Evolutionary conservation across 1,284 basidiomycete species (phyloP), one percentile per base, ranked within the genome.

Genomic region (Laetiporus sulphureus): DNA sequence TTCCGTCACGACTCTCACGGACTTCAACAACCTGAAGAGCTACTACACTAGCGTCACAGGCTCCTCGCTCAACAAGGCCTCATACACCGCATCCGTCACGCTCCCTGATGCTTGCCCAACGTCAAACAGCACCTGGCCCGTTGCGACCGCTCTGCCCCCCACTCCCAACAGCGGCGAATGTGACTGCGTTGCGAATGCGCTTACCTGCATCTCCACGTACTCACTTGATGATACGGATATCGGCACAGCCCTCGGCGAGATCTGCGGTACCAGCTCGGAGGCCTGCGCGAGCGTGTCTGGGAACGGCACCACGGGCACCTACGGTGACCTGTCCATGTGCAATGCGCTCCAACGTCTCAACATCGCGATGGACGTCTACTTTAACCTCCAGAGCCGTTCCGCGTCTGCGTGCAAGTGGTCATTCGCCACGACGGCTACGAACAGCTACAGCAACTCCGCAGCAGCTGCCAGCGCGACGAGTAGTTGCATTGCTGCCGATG

Each of bases 331-430:
- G 11, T 44, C 42, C 16, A 35, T 34, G 35, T 44, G 42, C 32
- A 27, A 38, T 20, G 32, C 42, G 21, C 36, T 44, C 8, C 36
- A 38, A 32, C 42, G 39, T 36, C 42, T 44, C 20, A 39, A 44
- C 42, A 39, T 44, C 36, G 42, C 42, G 22, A 37, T 44, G 36
- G 42, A 44, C 24, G 20, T 37, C 18, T 44, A 44, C 42, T 44
- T 38, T 32, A 37, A 44, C 35, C 22, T 7, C 29, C 42, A 44
- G 37, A 20, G 37, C 37, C 42, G 42, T 32, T 6, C 13, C 25
- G 37, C 42, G 32, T 15, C 30, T 5, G 42, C 42, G 15, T 44
- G 42, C 42, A 10, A 44, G 16, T 44, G 40, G 40, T 36, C 40
- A 19, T 44, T 44, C 35, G 42, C 42, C 18, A 37, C 33, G 23